phyloP scores from a whole-genome alignment of 495 filamentous ascomycete species.

The Neurospora sp. region DNA sequence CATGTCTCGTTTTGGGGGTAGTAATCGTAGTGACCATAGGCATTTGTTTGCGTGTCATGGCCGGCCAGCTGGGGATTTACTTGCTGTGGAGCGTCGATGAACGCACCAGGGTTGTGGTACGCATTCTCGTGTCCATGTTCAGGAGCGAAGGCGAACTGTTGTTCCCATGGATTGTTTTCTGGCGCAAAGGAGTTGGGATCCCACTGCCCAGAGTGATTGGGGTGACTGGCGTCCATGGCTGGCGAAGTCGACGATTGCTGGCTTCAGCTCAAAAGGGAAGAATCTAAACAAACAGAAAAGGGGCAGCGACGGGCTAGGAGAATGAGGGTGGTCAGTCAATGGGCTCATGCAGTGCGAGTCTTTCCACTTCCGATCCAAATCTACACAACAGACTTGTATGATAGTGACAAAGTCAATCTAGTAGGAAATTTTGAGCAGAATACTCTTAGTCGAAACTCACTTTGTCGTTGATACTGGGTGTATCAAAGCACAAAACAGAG shows the following conservation, averaged over 20 bases:
- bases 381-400: background rate
- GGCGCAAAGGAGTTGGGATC: constrained; percentile 11
- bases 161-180: constrained; percentile 12
- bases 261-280: background rate
- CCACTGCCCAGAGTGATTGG: constrained; percentile 13
- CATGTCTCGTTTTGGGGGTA: constrained; percentile 13
- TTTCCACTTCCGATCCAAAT: background rate
- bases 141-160: constrained; percentile 16
- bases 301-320: background rate
- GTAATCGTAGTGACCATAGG: constrained; percentile 12
- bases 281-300: background rate
- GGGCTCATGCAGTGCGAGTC: background rate
- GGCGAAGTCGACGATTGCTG: background rate
- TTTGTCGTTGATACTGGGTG: background rate
- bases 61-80: constrained; percentile 15
- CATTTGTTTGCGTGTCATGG: constrained; percentile 5
- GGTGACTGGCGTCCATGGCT: constrained; percentile 18
- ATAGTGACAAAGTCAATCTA: background rate
- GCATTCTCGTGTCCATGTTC: constrained; percentile 5
- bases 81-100: constrained; percentile 5
- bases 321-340: background rate
- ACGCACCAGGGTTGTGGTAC: constrained; percentile 14
- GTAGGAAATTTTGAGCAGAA: background rate
- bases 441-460: background rate
- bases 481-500: background rate